Conservation (phyloP, 257 asterid genomes). For the Nicotiana undulata region DNA sequence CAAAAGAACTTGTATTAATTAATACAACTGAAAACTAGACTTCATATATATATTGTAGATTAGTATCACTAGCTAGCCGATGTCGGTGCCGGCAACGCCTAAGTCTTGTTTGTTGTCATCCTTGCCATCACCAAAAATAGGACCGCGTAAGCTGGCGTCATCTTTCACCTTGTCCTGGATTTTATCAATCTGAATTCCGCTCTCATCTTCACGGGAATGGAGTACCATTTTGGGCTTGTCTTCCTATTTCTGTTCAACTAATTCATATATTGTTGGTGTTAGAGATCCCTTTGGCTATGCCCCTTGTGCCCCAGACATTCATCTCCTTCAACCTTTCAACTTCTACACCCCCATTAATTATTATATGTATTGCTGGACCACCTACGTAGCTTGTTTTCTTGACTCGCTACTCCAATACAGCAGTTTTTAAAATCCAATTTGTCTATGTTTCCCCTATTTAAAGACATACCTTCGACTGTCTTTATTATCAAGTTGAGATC, state of each 20-base stretch:
- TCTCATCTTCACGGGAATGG: conserved; percentile 64
- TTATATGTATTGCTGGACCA: too few relatives aligned
- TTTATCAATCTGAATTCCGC: conserved; percentile 58
- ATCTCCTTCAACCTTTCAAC: background rate
- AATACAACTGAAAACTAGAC: background rate
- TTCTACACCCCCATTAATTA: background rate
- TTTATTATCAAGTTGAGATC: background rate
- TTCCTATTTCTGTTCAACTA: conserved; percentile 43
- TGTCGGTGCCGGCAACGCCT: conserved; percentile 77
- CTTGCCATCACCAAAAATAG: conserved; percentile 63
- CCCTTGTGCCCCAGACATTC: conserved; percentile 95
- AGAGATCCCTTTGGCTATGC: conserved; percentile 75
- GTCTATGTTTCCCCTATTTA: too few relatives aligned
- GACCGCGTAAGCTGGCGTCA: conserved; percentile 76
- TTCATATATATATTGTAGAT: background rate
- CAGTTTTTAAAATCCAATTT: too few relatives aligned
- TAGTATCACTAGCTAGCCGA: background rate
- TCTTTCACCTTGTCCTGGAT: conserved; percentile 73
- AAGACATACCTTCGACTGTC: too few relatives aligned
- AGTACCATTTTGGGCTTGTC: conserved; percentile 53
- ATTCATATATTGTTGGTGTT: conserved; percentile 71
- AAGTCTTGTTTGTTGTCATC: conserved; percentile 56
- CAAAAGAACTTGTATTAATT: background rate
- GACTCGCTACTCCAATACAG: too few relatives aligned
- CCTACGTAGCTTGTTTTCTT: too few relatives aligned